Base-by-base conservation (phyloP, 805 yeast species). In the Yamadazyma insecticola region DNA sequence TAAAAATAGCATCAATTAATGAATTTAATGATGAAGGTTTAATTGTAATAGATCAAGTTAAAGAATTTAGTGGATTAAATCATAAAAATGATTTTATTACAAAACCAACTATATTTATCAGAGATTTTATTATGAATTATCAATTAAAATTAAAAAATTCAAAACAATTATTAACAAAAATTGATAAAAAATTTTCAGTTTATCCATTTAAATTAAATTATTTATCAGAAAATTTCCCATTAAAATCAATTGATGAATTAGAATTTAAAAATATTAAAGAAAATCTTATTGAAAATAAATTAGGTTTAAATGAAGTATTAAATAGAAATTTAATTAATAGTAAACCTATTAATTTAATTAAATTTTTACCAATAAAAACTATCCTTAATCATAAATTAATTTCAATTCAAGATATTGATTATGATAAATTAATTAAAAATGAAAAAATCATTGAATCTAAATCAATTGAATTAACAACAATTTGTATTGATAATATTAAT, bases 181-280 rank as follows among this genome's bases (percentile, higher is more conserved):
- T 86, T 43, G 96, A 88, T 58, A 76, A 73, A 44, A 65, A 73
- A 28, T 69, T 75, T 45, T 84, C 96, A 16, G 97, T 92, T 20
- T 90, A 76, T 58, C 97, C 98, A 35, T 86, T 90, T 70, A 90
- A 87, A 60, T 70, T 89, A 44, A 70, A 87, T 22, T 81, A 85
- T 59, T 62, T 85, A 28, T 72, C 86, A 11, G 65, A 68, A 15
- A 47, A 57, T 24, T 81, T 80, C 71, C 89, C 89, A 33, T 56
- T 80, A 15, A 60, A 72, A 28, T 50, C 63, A 24, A 39, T 45
- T 23, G 12, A 28, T 9, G 56, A 66, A 31, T 45, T 39, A 11
- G 76, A 70, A 51, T 54, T 76, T 41, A 60, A 54, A 24, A 33
- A 55, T 15, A 63, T 78, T 41, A 65, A 68, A 40, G 58, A 69